Percentiles rank a stretch among this genome's conserved stretches.
Evolutionary conservation across 257 asterid species (phyloP).

Genomic region (Ligustrum vulgare): DNA sequence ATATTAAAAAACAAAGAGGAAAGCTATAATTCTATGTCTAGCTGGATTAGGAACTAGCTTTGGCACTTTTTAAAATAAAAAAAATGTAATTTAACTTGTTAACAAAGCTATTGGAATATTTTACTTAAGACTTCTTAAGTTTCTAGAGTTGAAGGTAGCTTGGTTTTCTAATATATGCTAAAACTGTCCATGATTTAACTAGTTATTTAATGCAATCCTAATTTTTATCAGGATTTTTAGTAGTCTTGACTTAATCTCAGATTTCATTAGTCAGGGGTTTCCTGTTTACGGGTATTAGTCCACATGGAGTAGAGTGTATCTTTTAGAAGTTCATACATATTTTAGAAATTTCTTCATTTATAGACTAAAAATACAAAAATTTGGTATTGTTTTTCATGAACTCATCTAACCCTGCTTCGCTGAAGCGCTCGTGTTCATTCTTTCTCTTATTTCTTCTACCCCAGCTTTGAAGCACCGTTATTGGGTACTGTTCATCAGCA

Average conservation of each 20-base stretch:
- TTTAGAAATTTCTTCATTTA: not conserved
- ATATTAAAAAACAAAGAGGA: not conserved
- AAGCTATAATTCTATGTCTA: not conserved
- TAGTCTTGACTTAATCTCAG: constrained; percentile 1
- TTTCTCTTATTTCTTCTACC: constrained; percentile 12
- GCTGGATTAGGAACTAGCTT: constrained; percentile 5
- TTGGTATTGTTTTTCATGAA: not conserved
- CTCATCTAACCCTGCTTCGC: not conserved
- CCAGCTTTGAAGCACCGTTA: constrained; percentile 6
- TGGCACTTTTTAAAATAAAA: constrained; percentile 6
- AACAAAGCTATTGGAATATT: constrained; percentile 11
- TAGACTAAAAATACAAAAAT: not conserved
- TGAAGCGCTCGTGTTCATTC: constrained; percentile 2
- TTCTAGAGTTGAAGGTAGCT: constrained; percentile 15
- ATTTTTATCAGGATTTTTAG: not conserved
- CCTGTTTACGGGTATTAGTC: not conserved
- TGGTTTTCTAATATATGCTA: not conserved
- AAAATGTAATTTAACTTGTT: not conserved
- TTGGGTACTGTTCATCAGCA: constrained; percentile 8
- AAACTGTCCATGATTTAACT: not conserved
- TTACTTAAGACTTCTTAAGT: not conserved
- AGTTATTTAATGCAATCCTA: constrained; percentile 4
- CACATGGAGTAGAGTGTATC: not conserved
- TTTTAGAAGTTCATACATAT: not conserved
- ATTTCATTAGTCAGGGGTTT: constrained; percentile 13